Base-by-base conservation (phyloP, 371 early-diverging fungal species). In the Apophysomyces elegans region DNA sequence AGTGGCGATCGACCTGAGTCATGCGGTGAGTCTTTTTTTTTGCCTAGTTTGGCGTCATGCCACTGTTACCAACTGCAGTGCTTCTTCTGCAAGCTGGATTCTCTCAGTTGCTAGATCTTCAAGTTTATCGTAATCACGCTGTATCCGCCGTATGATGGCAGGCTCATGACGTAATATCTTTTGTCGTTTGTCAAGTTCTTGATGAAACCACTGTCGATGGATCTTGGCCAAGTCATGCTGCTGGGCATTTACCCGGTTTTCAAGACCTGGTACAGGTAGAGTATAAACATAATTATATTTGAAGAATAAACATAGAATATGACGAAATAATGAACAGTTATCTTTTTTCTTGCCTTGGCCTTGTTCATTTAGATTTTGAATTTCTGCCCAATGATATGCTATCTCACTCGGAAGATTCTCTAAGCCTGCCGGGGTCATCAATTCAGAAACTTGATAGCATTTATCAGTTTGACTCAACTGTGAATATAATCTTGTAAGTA, bases 321-420 rank as follows among this genome's bases (percentile, higher is more conserved):
- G 13, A 5, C n/a, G 7, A 56, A 26, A 41, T 32, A 21, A 44
- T 38, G 37, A 13, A 36, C 18, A 21, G 39, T 45, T 61, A 26
- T 44, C 26, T 1, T 32, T 47, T 39, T 41, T 47, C 39, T 58
- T 73, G 69, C 81, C 70, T 73, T 74, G 69, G 18, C 74, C 69
- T 56, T 74, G 70, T 45, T 82, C 78, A 54, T 79, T 64, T 60
- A 76, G 61, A 57, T 76, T 79, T 56, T 69, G 66, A 37, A 82
- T 76, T 72, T 82, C 82, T 41, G 82, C 76, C 76, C 77, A 79
- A 58, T 82, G 82, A 63, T 79, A 79, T 16, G 69, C 71, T 67
- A 82, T 82, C 68, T 82, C 82, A 67, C 82, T 82, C 67, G 82
- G 82, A 61, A 82, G 77, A 73, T 82, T 82, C 60, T 82, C 82